phyloP scores from a whole-genome alignment of 2,329 filamentous ascomycete genomes.

The Trichoderma lentiforme region DNA sequence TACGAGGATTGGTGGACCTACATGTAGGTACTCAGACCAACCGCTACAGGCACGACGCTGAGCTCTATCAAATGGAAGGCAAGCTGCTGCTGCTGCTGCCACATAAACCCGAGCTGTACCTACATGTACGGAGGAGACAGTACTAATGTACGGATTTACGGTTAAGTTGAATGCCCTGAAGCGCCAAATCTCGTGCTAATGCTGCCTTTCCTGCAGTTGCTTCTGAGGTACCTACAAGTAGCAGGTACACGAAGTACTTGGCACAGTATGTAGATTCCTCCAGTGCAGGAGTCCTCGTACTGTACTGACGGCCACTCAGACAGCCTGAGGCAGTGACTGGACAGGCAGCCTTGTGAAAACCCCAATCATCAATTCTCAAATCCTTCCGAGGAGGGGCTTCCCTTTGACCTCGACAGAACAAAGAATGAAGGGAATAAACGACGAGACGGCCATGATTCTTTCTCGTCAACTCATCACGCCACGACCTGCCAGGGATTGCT shows the following conservation, averaged over 20 bases:
- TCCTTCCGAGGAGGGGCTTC: not conserved
- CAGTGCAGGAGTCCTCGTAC: not conserved
- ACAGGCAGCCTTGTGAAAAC: not conserved
- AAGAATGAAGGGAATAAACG: not conserved
- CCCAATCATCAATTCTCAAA: not conserved
- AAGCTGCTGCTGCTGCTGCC: not conserved
- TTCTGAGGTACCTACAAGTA: not conserved
- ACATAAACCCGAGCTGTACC: not conserved
- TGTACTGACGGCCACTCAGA: not conserved
- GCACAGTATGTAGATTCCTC: not conserved
- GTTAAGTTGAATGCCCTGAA: not conserved
- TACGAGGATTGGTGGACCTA: not conserved
- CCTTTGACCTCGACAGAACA: not conserved
- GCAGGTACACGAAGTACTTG: not conserved
- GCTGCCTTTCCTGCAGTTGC: not conserved
- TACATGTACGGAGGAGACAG: not conserved
- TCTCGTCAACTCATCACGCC: slow-evolving; percentile 11
- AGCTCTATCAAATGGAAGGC: not conserved
- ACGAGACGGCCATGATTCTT: not conserved
- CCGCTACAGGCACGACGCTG: not conserved
- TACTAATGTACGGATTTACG: not conserved
- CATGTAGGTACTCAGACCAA: not conserved
- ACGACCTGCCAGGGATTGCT: slow-evolving; percentile 5
- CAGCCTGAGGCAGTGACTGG: not conserved
- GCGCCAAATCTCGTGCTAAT: not conserved